A percentile compares a stretch with the other conserved stretches of the same genome.
These are phyloP conservation scores for Akanthomyces lecanii DNA, from an alignment of 2,329 filamentous ascomycete species.

Conservation along the genomic window DNA sequence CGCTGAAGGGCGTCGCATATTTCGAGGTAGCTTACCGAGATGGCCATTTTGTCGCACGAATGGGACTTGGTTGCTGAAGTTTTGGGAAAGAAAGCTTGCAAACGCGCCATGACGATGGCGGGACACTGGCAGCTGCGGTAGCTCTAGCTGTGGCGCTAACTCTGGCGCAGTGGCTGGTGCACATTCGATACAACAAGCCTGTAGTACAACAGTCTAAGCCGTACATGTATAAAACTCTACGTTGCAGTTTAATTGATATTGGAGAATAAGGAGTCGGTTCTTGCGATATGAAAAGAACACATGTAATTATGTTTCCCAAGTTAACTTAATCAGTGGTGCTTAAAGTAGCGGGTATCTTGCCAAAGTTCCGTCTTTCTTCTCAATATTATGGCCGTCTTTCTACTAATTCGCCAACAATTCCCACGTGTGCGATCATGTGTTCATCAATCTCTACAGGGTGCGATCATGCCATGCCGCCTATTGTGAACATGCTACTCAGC, in stretches of 20 bases:
- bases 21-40: constrained; percentile 21
- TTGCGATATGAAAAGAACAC: background rate
- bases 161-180: constrained; percentile 1
- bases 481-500: background rate
- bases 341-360: constrained; percentile 12
- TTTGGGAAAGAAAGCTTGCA: background rate
- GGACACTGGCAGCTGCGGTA: constrained; percentile 10
- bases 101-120: constrained; percentile 16
- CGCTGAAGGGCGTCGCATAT: background rate
- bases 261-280: background rate
- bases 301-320: background rate
- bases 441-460: background rate
- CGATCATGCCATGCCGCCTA: background rate
- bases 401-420: background rate
- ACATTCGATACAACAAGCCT: no score
- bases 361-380: background rate
- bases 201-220: no score
- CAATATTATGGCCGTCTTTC: background rate
- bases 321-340: background rate
- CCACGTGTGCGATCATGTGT: background rate
- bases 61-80: background rate
- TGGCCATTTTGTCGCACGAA: constrained; percentile 23
- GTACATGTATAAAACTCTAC: no score
- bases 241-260: background rate
- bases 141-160: constrained; percentile 11